Base-by-base conservation (phyloP, 2,329 filamentous ascomycete species). In the Cercospora sp. region DNA sequence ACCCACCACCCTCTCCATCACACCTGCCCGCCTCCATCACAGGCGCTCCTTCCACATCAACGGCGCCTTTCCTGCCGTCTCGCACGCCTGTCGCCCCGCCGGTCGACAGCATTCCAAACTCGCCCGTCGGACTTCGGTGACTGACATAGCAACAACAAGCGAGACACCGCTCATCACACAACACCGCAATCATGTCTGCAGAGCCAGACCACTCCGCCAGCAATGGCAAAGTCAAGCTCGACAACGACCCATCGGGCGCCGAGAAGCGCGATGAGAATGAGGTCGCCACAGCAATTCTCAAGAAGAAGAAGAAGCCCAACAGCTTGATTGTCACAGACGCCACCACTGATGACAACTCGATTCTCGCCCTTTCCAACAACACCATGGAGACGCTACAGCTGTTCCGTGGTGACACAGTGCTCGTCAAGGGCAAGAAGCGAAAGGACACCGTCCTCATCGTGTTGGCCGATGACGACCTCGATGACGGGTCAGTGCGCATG, bases 251-350 rank as follows among this genome's bases (percentile, higher is more conserved):
- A 42, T 74, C 73, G 64, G 70, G 71, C 66, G 72, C 75, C 81
- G 75, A 84, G 78, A 68, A 68, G 33, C 67, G 72, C 68, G 77
- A 96, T 90, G 90, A 93, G 77, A 92, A 97, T 81, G 95, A 97
- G 79, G 93, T 90, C 71, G 89, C 95, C 63, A 99, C 95, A 57
- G 95, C 95, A 75, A 99, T 99, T 77, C 88, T 99, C 78, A 98
- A 97, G 87, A 98, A 98, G 88, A 99, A 99, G 91, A 99, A 99
- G 94, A 99, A 99, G 92, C 94, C 94, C 77, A 99, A 99, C 84
- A 96, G 94, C 79, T 84, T 99, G 81, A 97, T 99, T 85, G 95
- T 99, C 74, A 98, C 95, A 79, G 96, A 99, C 88, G 94, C 95
- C 81, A 88, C 92, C 78, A 99, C 97, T 84, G 95, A 99, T 90